Percentiles rank a stretch among this genome's conserved stretches.
These are phyloP conservation scores for Pyrenochaeta sp. DNA, from an alignment of 2,329 filamentous ascomycete species.

Conservation along the genomic window DNA sequence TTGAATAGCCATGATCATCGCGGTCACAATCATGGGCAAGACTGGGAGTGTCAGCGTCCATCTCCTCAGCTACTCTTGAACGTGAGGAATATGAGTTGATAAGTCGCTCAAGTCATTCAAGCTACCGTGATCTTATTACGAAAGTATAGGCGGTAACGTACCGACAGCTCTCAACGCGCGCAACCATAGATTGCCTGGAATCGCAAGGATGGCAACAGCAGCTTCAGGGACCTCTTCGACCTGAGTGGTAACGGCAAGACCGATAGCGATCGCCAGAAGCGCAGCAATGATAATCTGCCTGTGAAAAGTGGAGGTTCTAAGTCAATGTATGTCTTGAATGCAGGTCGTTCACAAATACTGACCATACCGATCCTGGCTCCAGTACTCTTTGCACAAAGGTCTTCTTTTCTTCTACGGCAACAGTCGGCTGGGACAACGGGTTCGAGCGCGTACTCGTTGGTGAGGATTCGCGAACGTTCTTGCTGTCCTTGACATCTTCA, in stretches of 20 bases:
- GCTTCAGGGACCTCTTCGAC: slow-evolving; percentile 56
- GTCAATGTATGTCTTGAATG: too few species aligned
- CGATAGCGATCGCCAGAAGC: slow-evolving; percentile 60
- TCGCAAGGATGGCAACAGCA: slow-evolving; percentile 55
- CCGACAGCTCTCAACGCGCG: slow-evolving; percentile 59
- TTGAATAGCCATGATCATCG: slow-evolving; percentile 62
- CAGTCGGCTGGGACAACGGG: slow-evolving; percentile 18
- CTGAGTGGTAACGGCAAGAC: slow-evolving; percentile 55
- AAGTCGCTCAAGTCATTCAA: too few species aligned
- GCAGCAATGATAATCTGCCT: slow-evolving; percentile 61
- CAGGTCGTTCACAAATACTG: too few species aligned
- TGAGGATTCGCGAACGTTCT: slow-evolving; percentile 19
- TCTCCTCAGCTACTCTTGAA: too few species aligned
- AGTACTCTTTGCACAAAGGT: slow-evolving; percentile 50
- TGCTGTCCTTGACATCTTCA: slow-evolving; percentile 23
- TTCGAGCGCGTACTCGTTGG: slow-evolving; percentile 16
- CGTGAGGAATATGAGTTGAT: too few species aligned
- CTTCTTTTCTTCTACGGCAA: slow-evolving; percentile 29
- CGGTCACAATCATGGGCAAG: slow-evolving; percentile 61
- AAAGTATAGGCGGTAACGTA: slow-evolving; percentile 33
- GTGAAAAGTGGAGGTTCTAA: too few species aligned
- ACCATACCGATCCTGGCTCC: slow-evolving; percentile 55
- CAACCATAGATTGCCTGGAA: slow-evolving; percentile 62
- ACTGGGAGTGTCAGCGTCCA: slow-evolving; percentile 43
- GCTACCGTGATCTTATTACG: too few species aligned